Evolutionary conservation across 2,329 filamentous ascomycete genomes (phyloP), one percentile per base, ranked within the genome.

Genomic region (Cyphellophora attinorum): DNA sequence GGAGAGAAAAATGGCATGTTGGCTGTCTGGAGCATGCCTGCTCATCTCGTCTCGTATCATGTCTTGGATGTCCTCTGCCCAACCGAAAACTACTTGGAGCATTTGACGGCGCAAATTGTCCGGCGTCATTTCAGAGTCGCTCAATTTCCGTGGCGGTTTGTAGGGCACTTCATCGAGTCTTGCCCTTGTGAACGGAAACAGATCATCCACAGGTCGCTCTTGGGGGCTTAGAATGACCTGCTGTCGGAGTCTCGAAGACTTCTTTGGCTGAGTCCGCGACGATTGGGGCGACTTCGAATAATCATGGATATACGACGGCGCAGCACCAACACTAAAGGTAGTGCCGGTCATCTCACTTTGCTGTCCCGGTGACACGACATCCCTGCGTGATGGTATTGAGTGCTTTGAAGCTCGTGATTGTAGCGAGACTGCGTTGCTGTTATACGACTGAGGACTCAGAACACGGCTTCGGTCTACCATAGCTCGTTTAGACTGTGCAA

Each of bases 1-100:
- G 2, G 85, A 73, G 4, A 98, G 70, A 25, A 96, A 70, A 33
- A 96, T 83, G 10, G 82, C 77, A 42, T 76, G 81, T 2, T 84
- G 73, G 4, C 85, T 89, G 5, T 83, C 81, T 3, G 70, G 59
- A 2, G 76, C 68, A 52, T 94, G 85, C 13, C 80, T 73, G 41
- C 68, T 72, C 63, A 70, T 68, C 57, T 98, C 91, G 55, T 96
- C 88, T 6, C 78, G 74, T 35, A 98, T 76, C 31, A 98, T 61
- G 29, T 79, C 79, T 29, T 85, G 73, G 27, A 89, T 78, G 48
- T 93, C 85, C 36, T 79, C 79, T 34, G 89, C 79, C 88, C 91
- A 98, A 3, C 91, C 91, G 57, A 98, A 98, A 2, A 98, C 86
- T 5, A 88, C 81, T 47, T 73, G 84, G 4, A 98, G 70, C 88